Percentiles rank a stretch among this genome's conserved stretches.
Evolutionary conservation across 352 stramenopile genomes (phyloP).

Genomic region (Achlya hypogyna): DNA sequence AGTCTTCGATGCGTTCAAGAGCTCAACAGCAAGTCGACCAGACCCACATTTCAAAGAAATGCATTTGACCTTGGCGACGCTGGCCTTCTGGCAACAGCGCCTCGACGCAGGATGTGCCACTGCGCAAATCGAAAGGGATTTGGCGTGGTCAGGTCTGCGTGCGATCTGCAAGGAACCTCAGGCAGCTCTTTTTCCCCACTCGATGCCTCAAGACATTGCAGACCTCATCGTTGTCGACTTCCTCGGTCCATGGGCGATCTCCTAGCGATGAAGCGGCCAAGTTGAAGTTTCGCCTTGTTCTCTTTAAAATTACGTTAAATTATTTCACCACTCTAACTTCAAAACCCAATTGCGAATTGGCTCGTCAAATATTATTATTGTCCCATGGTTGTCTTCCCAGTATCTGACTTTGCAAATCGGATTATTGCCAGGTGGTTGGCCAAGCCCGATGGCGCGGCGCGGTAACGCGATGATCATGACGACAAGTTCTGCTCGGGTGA

Average conservation of each 20-base stretch:
- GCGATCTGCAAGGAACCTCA: neutral
- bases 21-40: neutral
- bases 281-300: neutral
- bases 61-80: conserved; percentile 2
- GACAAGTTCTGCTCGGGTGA: no score
- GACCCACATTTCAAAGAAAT: neutral
- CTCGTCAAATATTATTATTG: no score
- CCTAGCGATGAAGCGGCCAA: neutral
- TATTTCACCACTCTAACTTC: no score
- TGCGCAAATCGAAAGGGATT: neutral
- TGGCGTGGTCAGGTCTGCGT: neutral
- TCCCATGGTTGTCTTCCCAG: no score
- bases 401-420: no score
- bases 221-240: conserved; percentile 7
- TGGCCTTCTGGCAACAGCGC: neutral
- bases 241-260: conserved; percentile 7
- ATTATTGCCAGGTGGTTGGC: no score
- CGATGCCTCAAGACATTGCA: neutral
- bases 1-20: neutral
- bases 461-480: no score
- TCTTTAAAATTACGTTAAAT: no score
- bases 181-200: neutral
- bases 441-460: no score
- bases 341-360: no score
- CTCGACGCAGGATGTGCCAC: neutral